Evolutionary conservation across 75 land plant genomes (phyloP), one percentile per base, ranked within the genome.

Genomic region (Chamaecyparis obtusa): DNA sequence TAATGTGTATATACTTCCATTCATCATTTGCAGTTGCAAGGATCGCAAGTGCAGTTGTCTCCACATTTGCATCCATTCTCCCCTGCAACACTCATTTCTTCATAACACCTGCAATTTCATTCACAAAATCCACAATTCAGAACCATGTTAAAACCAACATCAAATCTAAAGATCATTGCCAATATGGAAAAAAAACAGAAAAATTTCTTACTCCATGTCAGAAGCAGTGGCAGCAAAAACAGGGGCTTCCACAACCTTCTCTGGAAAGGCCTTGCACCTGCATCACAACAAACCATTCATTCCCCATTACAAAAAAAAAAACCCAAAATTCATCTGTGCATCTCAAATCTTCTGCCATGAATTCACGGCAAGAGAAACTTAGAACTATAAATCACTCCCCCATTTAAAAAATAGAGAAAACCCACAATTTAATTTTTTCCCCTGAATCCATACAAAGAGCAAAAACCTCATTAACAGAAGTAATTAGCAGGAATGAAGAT

Each of bases 21-120:
- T 1, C 15, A 41, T 79, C 36, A 79, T 41, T 79, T 79, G 82
- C 82, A 79, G 36, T 79, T 79, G 82, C 82, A 79, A 39, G 82
- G 82, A 41, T 79, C 41, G 48, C 82, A 79, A 16, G 82, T 79
- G 36, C 82, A 79, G 48, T 24, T 79, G 46, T 79, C 82, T 41
- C 82, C 82, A 41, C 82, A 79, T 9, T 21, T 21, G 27, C 82
- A 39, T 5, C 82, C 82, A 21, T 1, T 35, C 43, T 37, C 82
- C 6, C 46, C 82, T 33, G 46, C 82, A 46, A 79, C 44, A 33
- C 36, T 72, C 76, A 30, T 11, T 79, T 21, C 44, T 7, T 79
- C 82, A 48, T 48, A 8, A 48, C 0, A 48, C 49, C 49, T 48
- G 49, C 49, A 48, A 7, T 48, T 48, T 9, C 49, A 48, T 7